Evolutionary conservation across 2,329 filamentous ascomycete genomes (phyloP), one percentile per base, ranked within the genome.

Genomic region (Coleophoma eucalyptorum): DNA sequence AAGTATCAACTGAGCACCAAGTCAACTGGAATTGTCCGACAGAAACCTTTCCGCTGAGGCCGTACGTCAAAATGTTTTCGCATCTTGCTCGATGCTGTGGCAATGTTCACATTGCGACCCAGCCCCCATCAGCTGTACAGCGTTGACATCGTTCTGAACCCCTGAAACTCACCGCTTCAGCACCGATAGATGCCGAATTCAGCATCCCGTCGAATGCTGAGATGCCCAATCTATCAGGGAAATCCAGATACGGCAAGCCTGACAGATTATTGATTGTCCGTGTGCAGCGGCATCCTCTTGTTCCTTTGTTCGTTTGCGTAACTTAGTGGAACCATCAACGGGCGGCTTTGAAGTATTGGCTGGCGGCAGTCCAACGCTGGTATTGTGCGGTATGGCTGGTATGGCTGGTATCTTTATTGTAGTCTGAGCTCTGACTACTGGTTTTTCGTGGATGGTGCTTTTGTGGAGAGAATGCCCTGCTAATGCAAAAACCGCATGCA

Each of bases 161-260:
- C 55, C 54, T 60, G 58, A 59, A 59, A 59, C 59, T 60, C 57
- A 60, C 58, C 59, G 59, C 58, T n/a, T 11, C 19, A 16, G 11
- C n/a, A 26, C 13, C 35, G 16, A 38, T 18, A 18, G 35, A 4
- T 38, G 35, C 35, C 35, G 35, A 38, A 38, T 8, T 38, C 13
- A 38, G 35, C 6, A 6, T 4, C 35, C 35, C 35, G 35, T 38
- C 16, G 35, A 26, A 26, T 26, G 26, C 26, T 26, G 26, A 4
- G 35, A 15, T 18, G 35, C 13, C 35, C 35, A 15, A 38, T 15
- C 35, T 38, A 18, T 18, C 35, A 38, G 35, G 35, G 15, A 11
- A 4, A 38, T 26, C 26, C 26, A 26, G 26, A 26, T 26, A 26
- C 26, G 26, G 26, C 26, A 3, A 5, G 26, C 26, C 26, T 26